Evolutionary conservation across 2,329 filamentous ascomycete genomes (phyloP), one percentile per base, ranked within the genome.

Genomic region (Ophiosphaerella narmari): DNA sequence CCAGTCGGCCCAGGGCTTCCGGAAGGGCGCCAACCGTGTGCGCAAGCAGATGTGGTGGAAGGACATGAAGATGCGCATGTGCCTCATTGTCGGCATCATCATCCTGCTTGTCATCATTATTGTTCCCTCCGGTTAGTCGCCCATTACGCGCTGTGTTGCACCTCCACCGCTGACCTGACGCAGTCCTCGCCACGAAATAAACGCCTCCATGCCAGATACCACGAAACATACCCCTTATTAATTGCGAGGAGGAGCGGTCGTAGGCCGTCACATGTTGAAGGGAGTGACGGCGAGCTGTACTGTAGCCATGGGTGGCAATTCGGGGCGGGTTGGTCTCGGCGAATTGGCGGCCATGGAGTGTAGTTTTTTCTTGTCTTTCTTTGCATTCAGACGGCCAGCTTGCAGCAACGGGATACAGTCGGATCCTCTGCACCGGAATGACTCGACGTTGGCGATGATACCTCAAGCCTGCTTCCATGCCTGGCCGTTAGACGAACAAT

Each of bases 1-100:
- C 53, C 86, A 88, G 57, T 96, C 92, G 32, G 93, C 94, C 52
- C 91, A 96, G 75, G 91, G 91, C 57, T 99, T 99, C 85, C 90
- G 92, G 69, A 88, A 92, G 63, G 93, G 94, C 60, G 94, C 95
- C 77, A 99, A 97, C 82, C 83, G 91, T 67, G 93, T 99, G 65
- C 87, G 94, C 76, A 80, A 80, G 77, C 87, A 96, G 77, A 97
- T 97, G 93, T 97, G 93, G 93, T 97, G 92, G 93, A 97, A 97
- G 84, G 93, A 97, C 73, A 96, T 97, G 91, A 97, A 97, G 86
- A 99, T 99, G 94, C 87, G 94, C 76, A 94, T 97, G 82, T 97
- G 93, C 79, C 81, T 99, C 66, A 89, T 96, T 72, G 82, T 87
- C 52, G 94, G 92, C 69, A 89, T 99, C 76, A 88, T 97, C 74